These are phyloP conservation scores for Naganishia cerealis DNA, from an alignment of 1,284 basidiomycete genomes.

Conservation along the genomic window DNA sequence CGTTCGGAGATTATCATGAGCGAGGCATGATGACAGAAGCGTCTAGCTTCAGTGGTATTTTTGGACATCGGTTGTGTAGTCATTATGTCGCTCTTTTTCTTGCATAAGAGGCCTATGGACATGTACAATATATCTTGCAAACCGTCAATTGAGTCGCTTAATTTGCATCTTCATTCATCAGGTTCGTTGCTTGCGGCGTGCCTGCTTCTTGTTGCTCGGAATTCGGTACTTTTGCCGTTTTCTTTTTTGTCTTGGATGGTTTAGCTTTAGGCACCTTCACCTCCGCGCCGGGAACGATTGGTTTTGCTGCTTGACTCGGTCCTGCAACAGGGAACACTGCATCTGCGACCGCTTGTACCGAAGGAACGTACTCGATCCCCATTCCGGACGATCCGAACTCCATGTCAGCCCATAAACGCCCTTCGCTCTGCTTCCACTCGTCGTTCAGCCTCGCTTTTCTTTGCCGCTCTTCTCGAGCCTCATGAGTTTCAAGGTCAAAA, in stretches of 20 bases:
- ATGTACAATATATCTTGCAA: too few relatives aligned
- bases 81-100: too few relatives aligned
- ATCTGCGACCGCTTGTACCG: neutral
- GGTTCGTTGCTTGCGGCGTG: neutral
- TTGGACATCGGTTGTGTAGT: too few relatives aligned
- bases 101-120: too few relatives aligned
- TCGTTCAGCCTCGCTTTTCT: slow-evolving; percentile 44
- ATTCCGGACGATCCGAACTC: slow-evolving; percentile 39
- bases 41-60: neutral
- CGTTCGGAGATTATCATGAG: slow-evolving; percentile 26
- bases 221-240: slow-evolving; percentile 1
- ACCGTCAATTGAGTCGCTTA: neutral
- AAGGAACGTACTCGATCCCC: slow-evolving; percentile 38
- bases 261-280: slow-evolving; percentile 18
- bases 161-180: neutral
- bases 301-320: neutral
- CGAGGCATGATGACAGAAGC: slow-evolving; percentile 6
- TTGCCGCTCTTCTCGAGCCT: slow-evolving; percentile 37
- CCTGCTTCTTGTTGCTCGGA: neutral
- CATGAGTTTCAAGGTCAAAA: slow-evolving; percentile 42
- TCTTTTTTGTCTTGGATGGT: slow-evolving; percentile 13
- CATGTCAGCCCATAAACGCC: slow-evolving; percentile 48
- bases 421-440: slow-evolving; percentile 42
- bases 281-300: slow-evolving; percentile 23
- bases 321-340: neutral